A percentile compares a stretch with the other conserved stretches of the same genome.
These are phyloP conservation scores for Isochrysis galbana DNA, from an alignment of 78 protist species.

Conservation along the genomic window DNA sequence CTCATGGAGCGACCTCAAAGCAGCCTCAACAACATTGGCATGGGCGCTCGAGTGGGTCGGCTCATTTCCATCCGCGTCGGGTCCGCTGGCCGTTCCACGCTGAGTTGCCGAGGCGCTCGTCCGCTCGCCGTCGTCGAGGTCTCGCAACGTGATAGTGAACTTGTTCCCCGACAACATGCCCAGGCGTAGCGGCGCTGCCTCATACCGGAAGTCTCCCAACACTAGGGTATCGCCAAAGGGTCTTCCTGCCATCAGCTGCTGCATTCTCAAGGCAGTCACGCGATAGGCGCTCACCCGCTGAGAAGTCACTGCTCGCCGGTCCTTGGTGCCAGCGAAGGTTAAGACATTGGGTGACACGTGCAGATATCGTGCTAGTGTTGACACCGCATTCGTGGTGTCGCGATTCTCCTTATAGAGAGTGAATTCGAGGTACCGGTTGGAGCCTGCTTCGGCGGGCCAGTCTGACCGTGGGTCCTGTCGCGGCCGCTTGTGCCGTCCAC, in stretches of 20 bases:
- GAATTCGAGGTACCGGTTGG: neutral
- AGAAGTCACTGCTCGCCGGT: conserved; percentile 11
- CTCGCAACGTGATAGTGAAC: conserved; percentile 74
- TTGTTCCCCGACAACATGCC: conserved; percentile 75
- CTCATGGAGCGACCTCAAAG: neutral
- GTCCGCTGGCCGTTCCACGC: neutral
- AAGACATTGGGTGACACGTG: neutral
- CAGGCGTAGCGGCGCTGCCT: conserved; percentile 36
- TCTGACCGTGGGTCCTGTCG: conserved; percentile 36
- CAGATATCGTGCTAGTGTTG: neutral
- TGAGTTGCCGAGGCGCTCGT: neutral
- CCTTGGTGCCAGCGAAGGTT: conserved; percentile 18
- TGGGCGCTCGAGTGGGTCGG: conserved; percentile 73
- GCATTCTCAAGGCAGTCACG: neutral
- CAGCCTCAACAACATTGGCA: conserved; percentile 56
- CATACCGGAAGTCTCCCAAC: conserved; percentile 56
- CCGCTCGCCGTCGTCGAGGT: conserved; percentile 35
- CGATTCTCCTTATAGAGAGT: conserved; percentile 42
- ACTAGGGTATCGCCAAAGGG: neutral
- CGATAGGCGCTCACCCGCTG: neutral
- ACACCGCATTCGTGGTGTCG: neutral
- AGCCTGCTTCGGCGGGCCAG: neutral
- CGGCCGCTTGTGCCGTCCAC: neutral
- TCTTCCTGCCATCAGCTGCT: neutral
- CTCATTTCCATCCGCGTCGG: neutral